Conservation (phyloP, 139 green algal genomes). For the Spirogloea muscicola region DNA sequence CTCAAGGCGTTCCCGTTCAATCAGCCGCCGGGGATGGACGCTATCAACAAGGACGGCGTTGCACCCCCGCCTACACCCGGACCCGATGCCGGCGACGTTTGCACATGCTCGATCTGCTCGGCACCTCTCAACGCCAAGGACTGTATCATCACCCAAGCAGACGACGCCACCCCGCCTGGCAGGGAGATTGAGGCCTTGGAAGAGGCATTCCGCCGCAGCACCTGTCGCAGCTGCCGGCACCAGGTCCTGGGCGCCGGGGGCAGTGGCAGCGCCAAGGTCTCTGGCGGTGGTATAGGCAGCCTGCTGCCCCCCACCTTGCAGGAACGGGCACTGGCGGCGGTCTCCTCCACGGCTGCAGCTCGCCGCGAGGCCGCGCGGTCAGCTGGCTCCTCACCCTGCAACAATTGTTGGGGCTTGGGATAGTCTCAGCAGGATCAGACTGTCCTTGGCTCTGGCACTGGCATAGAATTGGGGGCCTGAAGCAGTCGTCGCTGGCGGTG, state of each 20-base stretch:
- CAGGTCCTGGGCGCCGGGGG: too few species aligned
- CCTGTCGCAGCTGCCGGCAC: too few species aligned
- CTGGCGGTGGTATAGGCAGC: too few species aligned
- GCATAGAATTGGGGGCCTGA: neutral
- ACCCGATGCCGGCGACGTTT: neutral
- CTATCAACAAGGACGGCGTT: neutral
- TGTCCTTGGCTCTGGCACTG: neutral
- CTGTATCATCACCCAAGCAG: neutral
- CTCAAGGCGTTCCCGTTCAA: slow-evolving; percentile 19
- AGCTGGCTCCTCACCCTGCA: neutral
- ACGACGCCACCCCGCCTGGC: neutral
- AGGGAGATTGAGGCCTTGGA: neutral
- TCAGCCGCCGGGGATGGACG: neutral
- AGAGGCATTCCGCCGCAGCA: neutral
- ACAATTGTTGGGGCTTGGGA: neutral
- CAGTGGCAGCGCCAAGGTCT: too few species aligned
- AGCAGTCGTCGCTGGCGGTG: neutral
- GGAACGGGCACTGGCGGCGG: too few species aligned
- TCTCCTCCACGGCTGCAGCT: neutral
- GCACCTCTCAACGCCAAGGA: neutral
- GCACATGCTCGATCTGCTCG: neutral
- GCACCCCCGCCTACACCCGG: too few species aligned
- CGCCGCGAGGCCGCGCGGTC: neutral
- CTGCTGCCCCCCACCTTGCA: too few species aligned
- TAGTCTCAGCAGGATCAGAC: neutral